Percentiles rank a stretch among this genome's conserved stretches.
Evolutionary conservation across 1,139 yeast species (phyloP).

Genomic region (Zygotorulaspora mrakii): DNA sequence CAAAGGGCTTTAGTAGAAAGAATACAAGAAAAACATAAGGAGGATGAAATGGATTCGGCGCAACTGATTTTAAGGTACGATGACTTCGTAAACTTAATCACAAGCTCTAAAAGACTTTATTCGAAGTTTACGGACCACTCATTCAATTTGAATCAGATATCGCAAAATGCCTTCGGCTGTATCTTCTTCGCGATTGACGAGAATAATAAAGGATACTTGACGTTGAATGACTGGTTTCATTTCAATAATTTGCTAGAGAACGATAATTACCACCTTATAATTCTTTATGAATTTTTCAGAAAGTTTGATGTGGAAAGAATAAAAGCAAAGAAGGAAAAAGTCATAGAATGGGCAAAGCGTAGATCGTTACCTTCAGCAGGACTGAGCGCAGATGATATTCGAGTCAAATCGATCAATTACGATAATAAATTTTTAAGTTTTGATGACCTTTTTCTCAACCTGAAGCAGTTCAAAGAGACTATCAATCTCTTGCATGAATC

Average conservation of each 20-base stretch:
- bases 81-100: slow-evolving; percentile 37
- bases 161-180: slow-evolving; percentile 42
- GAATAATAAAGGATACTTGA: slow-evolving; percentile 57
- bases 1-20: slow-evolving; percentile 11
- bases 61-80: slow-evolving; percentile 37
- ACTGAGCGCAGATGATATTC: slow-evolving; percentile 33
- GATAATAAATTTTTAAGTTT: slow-evolving; percentile 40
- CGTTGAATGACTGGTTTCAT: slow-evolving; percentile 55
- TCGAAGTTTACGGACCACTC: slow-evolving; percentile 37
- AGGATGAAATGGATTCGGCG: slow-evolving; percentile 17
- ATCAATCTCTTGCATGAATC: slow-evolving; percentile 36
- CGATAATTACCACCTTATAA: slow-evolving; percentile 56
- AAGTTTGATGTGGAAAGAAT: slow-evolving; percentile 37
- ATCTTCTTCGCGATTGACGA: slow-evolving; percentile 65
- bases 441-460: slow-evolving; percentile 37
- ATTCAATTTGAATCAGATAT: slow-evolving; percentile 36
- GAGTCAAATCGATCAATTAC: slow-evolving; percentile 39
- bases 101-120: slow-evolving; percentile 35
- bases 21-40: neutral
- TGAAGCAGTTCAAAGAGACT: slow-evolving; percentile 35
- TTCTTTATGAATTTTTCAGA: slow-evolving; percentile 50
- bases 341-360: slow-evolving; percentile 6
- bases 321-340: slow-evolving; percentile 11
- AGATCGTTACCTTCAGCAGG: slow-evolving; percentile 11
- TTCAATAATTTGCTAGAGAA: slow-evolving; percentile 54